phyloP scores from a whole-genome alignment of 73 alveolate genomes.

The Effrenium voratum region DNA sequence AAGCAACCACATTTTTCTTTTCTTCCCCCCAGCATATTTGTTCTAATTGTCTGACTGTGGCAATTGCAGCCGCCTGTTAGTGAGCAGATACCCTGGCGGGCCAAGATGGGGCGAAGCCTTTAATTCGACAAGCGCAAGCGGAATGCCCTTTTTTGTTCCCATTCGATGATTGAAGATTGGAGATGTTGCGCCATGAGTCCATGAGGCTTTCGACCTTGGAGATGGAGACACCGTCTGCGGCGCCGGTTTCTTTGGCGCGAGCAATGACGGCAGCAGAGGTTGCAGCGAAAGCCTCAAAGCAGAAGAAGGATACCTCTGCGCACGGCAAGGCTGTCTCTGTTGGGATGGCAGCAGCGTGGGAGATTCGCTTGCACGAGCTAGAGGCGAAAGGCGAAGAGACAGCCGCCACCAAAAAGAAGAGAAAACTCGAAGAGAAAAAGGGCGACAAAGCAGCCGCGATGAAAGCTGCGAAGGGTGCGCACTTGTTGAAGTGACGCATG shows the following conservation, averaged over 20 bases:
- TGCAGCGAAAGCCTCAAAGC: background rate
- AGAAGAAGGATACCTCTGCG: background rate
- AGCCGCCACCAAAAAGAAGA: background rate
- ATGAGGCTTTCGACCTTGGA: background rate
- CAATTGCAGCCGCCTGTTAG: no score
- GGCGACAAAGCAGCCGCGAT: conserved; percentile 13
- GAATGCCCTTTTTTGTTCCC: background rate
- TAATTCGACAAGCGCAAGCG: background rate
- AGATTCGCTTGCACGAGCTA: background rate
- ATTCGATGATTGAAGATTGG: background rate
- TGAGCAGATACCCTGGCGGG: no score
- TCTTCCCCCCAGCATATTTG: background rate
- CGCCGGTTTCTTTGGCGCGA: background rate
- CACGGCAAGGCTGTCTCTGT: no score
- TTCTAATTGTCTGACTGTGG: background rate
- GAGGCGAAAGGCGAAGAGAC: background rate
- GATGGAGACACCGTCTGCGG: background rate
- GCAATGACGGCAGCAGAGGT: conserved; percentile 12
- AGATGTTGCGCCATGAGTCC: no score
- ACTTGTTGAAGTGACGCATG: conserved; percentile 29
- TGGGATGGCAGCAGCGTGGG: conserved; percentile 7
- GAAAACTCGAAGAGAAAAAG: background rate
- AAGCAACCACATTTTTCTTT: no score
- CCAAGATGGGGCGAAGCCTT: no score
- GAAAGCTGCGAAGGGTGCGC: background rate